These are phyloP conservation scores for Panus rudis DNA, from an alignment of 768 basidiomycete genomes.

Conservation along the genomic window DNA sequence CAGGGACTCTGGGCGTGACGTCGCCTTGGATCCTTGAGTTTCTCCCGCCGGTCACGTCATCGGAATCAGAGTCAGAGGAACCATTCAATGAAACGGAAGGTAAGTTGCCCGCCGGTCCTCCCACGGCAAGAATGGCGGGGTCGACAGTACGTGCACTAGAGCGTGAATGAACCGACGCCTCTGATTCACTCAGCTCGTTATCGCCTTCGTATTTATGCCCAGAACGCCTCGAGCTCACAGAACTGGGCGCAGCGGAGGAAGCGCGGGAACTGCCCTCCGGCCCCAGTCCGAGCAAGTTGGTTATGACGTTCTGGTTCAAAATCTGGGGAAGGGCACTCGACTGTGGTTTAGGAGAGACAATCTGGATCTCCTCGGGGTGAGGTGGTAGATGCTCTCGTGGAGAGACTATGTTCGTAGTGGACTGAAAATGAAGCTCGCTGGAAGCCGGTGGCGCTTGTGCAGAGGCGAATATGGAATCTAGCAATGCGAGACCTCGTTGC, in stretches of 20 bases:
- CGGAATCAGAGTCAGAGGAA: constrained; percentile 7
- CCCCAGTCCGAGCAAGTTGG: constrained; percentile 51
- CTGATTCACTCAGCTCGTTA: constrained; percentile 27
- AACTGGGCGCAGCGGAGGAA: constrained; percentile 25
- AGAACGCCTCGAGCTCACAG: constrained; percentile 17
- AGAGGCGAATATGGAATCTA: constrained; percentile 72
- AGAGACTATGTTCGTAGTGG: constrained; percentile 21
- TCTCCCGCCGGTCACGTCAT: not conserved
- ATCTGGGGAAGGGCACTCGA: constrained; percentile 52
- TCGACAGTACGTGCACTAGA: constrained; percentile 14
- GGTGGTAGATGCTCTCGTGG: constrained; percentile 13
- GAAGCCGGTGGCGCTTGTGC: constrained; percentile 28
- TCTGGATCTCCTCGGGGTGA: constrained; percentile 26
- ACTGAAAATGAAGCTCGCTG: constrained; percentile 10
- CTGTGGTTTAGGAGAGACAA: constrained; percentile 53
- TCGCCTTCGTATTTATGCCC: constrained; percentile 28
- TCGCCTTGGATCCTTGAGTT: constrained; percentile 31
- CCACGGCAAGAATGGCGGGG: constrained; percentile 6
- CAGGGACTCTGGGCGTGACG: constrained; percentile 55
- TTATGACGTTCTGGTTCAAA: constrained; percentile 65
- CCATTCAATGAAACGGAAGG: not conserved
- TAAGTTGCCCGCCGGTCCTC: too few relatives aligned
- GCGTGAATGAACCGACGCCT: constrained; percentile 14
- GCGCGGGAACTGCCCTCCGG: constrained; percentile 23
- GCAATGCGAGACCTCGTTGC: constrained; percentile 55